Evolutionary conservation across 768 basidiomycete genomes (phyloP).

Genomic region (Floccularia luteovirens): DNA sequence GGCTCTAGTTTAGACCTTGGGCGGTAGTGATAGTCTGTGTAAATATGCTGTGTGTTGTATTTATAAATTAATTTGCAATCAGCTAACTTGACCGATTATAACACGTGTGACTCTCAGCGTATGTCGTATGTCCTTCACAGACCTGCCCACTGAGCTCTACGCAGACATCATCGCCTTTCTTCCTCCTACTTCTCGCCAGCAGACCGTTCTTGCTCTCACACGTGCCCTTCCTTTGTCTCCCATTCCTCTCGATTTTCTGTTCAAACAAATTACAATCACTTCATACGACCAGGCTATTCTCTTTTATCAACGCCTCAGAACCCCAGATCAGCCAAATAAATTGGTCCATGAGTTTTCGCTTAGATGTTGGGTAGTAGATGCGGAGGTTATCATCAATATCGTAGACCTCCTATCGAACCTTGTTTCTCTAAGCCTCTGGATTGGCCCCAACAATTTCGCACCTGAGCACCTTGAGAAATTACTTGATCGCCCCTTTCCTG

Average conservation of each 20-base stretch:
- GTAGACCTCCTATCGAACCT: conserved; percentile 48
- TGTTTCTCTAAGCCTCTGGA: conserved; percentile 45
- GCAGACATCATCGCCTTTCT: conserved; percentile 47
- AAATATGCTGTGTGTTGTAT: neutral
- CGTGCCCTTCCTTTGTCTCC: conserved; percentile 56
- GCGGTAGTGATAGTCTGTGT: conserved; percentile 13
- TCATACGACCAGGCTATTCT: conserved; percentile 43
- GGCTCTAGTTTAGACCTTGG: conserved; percentile 30
- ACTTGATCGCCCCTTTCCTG: conserved; percentile 33
- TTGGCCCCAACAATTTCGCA: conserved; percentile 70
- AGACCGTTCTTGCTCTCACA: conserved; percentile 49
- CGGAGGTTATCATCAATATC: conserved; percentile 69
- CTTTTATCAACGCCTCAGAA: conserved; percentile 49
- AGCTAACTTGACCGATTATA: neutral
- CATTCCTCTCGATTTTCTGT: conserved; percentile 51
- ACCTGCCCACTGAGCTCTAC: conserved; percentile 63
- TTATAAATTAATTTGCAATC: neutral
- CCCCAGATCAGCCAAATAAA: conserved; percentile 13
- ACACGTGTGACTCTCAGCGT: no score
- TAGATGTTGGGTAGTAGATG: conserved; percentile 65
- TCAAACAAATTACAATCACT: conserved; percentile 45
- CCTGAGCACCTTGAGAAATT: conserved; percentile 80
- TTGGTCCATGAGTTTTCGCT: conserved; percentile 46
- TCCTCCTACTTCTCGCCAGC: conserved; percentile 35
- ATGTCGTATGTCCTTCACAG: neutral